Evolutionary conservation across 2,329 filamentous ascomycete species (phyloP).

Genomic region (Didymellaceae sp.): DNA sequence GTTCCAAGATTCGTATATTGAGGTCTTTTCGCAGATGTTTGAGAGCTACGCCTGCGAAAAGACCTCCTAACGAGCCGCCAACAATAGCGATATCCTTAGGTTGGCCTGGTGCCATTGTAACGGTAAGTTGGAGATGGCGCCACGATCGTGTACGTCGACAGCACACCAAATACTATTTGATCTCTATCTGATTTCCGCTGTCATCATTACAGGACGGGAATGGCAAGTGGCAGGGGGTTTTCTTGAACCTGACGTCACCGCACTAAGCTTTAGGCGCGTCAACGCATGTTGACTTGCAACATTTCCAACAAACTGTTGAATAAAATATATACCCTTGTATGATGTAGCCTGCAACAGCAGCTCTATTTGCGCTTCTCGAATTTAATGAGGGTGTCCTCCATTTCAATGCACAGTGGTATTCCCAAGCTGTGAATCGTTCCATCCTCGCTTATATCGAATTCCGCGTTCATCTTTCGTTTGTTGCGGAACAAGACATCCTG

Average conservation of each 20-base stretch:
- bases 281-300: background rate
- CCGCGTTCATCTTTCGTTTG: constrained; percentile 9
- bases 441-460: constrained; percentile 11
- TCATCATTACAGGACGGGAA: constrained; percentile 9
- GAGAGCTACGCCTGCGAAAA: constrained; percentile 29
- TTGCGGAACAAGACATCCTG: background rate
- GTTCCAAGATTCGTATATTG: constrained; percentile 34
- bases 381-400: constrained; percentile 15
- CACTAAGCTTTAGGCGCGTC: background rate
- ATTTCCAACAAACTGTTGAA: too few relatives aligned
- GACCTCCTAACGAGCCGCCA: constrained; percentile 33
- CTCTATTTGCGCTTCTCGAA: constrained; percentile 5
- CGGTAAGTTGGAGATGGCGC: background rate
- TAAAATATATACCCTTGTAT: too few relatives aligned
- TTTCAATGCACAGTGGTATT: constrained; percentile 12
- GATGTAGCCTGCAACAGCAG: too few relatives aligned
- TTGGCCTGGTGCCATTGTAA: constrained; percentile 19
- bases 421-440: constrained; percentile 11
- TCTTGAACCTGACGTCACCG: constrained; percentile 1
- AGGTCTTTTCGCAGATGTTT: constrained; percentile 31
- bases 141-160: background rate
- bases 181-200: too few relatives aligned
- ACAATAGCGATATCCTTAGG: constrained; percentile 33
- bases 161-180: too few relatives aligned
- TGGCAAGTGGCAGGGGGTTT: constrained; percentile 3